These are phyloP conservation scores for Ceratobasidium sp. DNA, from an alignment of 1,284 basidiomycete genomes.

Conservation along the genomic window DNA sequence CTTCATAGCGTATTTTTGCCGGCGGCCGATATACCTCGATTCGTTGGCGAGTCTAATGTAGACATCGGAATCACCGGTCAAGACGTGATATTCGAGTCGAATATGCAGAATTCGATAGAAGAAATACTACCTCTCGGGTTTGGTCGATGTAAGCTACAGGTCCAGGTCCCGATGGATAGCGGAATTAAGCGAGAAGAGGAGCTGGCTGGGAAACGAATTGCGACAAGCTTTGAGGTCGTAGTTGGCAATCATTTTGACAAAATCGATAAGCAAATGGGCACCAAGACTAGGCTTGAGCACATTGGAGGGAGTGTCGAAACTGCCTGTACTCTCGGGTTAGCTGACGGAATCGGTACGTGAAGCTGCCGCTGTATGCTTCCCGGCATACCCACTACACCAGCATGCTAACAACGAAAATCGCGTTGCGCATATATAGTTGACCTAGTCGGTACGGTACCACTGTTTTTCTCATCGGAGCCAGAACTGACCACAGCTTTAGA, in stretches of 20 bases:
- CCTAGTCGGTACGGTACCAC: constrained; percentile 74
- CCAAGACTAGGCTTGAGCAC: constrained; percentile 87
- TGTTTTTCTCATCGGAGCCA: too few relatives aligned
- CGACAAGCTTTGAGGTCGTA: constrained; percentile 94
- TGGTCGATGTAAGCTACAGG: constrained; percentile 93
- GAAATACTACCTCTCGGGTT: constrained; percentile 90
- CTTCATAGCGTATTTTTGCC: constrained; percentile 95
- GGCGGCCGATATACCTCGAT: constrained; percentile 97
- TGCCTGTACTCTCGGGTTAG: constrained; percentile 96
- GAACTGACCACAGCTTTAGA: constrained; percentile 62
- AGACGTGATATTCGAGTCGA: constrained; percentile 95
- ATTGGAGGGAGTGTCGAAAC: constrained; percentile 98
- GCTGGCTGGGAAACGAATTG: constrained; percentile 91
- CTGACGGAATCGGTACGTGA: constrained; percentile 99
- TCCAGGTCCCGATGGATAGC: constrained; percentile 91
- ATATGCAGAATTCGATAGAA: too few relatives aligned
- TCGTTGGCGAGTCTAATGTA: constrained; percentile 97
- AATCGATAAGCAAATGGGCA: constrained; percentile 80
- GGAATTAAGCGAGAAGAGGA: constrained; percentile 80
- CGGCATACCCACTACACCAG: too few relatives aligned
- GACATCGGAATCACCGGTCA: constrained; percentile 94
- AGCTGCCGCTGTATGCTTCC: too few relatives aligned
- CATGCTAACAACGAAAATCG: too few relatives aligned
- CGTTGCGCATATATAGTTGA: too few relatives aligned
- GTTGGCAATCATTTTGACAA: constrained; percentile 83